phyloP scores from a whole-genome alignment of 306 rosid species.

The Begonia masoniana region DNA sequence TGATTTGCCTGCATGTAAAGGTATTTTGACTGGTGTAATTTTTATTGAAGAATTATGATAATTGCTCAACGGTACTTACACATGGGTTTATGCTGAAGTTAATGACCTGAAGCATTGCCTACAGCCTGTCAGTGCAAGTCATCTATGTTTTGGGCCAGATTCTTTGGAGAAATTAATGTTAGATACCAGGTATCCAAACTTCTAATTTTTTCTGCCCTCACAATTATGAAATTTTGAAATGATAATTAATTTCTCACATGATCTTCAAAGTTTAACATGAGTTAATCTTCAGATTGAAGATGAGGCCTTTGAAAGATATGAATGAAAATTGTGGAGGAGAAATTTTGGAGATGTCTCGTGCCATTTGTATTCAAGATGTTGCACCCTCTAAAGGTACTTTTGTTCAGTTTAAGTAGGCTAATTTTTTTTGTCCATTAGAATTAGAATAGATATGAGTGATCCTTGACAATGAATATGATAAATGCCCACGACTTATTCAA shows the following conservation, averaged over 20 bases:
- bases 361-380: slow-evolving; percentile 22
- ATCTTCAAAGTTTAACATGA: slow-evolving; percentile 8
- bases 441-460: background rate
- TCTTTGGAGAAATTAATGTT: slow-evolving; percentile 20
- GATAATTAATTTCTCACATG: slow-evolving; percentile 10
- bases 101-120: slow-evolving; percentile 18
- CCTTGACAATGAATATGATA: no score
- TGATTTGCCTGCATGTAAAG: slow-evolving; percentile 24
- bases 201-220: slow-evolving; percentile 5
- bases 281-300: slow-evolving; percentile 25
- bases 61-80: slow-evolving; percentile 9
- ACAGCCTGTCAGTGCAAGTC: slow-evolving; percentile 15
- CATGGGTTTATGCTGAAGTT: slow-evolving; percentile 29
- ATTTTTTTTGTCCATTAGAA: background rate
- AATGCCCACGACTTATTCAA: no score
- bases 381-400: slow-evolving; percentile 37
- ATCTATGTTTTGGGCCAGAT: slow-evolving; percentile 10
- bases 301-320: slow-evolving; percentile 25
- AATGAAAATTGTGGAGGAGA: slow-evolving; percentile 14
- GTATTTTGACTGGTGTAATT: slow-evolving; percentile 22
- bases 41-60: background rate
- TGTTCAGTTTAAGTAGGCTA: background rate
- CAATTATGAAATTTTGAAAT: slow-evolving; percentile 3
- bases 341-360: slow-evolving; percentile 17
- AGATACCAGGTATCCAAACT: slow-evolving; percentile 29